Conservation (phyloP, 495 filamentous ascomycete genomes). For the Penicillium longicatenatum region DNA sequence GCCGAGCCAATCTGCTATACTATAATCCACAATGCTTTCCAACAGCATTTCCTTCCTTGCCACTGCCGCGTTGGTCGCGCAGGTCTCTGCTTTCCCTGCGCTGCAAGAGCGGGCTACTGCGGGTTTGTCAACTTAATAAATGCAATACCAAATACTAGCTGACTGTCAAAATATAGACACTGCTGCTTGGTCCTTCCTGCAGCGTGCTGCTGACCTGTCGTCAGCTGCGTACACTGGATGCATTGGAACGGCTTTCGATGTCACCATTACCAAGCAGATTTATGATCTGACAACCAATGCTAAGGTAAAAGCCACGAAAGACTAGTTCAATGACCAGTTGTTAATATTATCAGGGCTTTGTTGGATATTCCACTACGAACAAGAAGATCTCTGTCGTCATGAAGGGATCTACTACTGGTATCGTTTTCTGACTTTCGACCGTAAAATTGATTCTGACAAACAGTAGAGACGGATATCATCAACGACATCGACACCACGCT, state of each 20-base stretch:
- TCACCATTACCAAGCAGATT: slow-evolving; percentile 36
- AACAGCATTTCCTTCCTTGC: background rate
- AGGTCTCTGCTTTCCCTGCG: slow-evolving; percentile 16
- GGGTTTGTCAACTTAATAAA: slow-evolving; percentile 10
- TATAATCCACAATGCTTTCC: slow-evolving; percentile 16
- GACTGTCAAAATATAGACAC: slow-evolving; percentile 22
- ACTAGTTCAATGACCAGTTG: background rate
- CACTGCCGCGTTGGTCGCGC: slow-evolving; percentile 16
- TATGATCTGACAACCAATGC: slow-evolving; percentile 28
- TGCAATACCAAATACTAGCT: background rate
- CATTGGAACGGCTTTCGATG: slow-evolving; percentile 31
- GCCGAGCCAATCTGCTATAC: background rate
- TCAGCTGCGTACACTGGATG: slow-evolving; percentile 39
- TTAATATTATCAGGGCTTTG: slow-evolving; percentile 23
- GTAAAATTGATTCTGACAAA: too few species aligned
- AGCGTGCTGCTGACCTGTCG: slow-evolving; percentile 35
- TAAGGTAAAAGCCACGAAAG: slow-evolving; percentile 16
- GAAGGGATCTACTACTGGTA: slow-evolving; percentile 33
- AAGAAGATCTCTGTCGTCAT: slow-evolving; percentile 36
- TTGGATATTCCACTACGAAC: slow-evolving; percentile 31
- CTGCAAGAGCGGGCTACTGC: slow-evolving; percentile 20
- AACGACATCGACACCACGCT: slow-evolving; percentile 39
- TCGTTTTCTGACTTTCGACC: background rate
- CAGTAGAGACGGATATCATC: slow-evolving; percentile 29
- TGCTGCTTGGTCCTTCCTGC: slow-evolving; percentile 23